Conservation (phyloP, 352 stramenopile genomes). For the Phytopythium montanum region DNA sequence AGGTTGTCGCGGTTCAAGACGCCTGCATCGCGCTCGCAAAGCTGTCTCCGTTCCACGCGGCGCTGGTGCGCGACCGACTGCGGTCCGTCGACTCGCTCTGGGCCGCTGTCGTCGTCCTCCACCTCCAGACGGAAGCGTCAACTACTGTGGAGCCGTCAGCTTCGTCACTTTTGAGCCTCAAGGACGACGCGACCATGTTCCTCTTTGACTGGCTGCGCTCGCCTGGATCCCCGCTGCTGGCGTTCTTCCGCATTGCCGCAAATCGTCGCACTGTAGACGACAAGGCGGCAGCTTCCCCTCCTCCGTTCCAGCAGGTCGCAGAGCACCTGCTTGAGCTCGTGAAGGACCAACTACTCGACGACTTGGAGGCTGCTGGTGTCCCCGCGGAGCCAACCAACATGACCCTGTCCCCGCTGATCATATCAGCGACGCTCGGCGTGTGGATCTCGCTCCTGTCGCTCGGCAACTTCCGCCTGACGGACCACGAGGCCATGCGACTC, state of each 20-base stretch:
- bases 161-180: slow-evolving; percentile 6
- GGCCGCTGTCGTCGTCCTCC: slow-evolving; percentile 16
- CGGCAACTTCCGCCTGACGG: slow-evolving; percentile 37
- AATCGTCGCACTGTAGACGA: not conserved
- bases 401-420: slow-evolving; percentile 16
- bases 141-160: not conserved
- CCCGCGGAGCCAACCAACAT: not conserved
- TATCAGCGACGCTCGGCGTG: slow-evolving; percentile 34
- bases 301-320: slow-evolving; percentile 6
- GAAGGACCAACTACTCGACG: slow-evolving; percentile 9
- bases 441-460: slow-evolving; percentile 46
- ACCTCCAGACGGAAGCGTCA: slow-evolving; percentile 10
- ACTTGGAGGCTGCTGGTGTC: slow-evolving; percentile 1
- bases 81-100: slow-evolving; percentile 16
- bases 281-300: not conserved
- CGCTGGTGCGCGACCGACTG: slow-evolving; percentile 25
- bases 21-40: slow-evolving; percentile 29
- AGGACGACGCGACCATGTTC: slow-evolving; percentile 29
- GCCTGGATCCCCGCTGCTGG: not conserved
- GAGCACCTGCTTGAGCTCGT: slow-evolving; percentile 5
- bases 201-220: slow-evolving; percentile 38
- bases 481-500: slow-evolving; percentile 42
- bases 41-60: slow-evolving; percentile 36
- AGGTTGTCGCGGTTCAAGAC: slow-evolving; percentile 13
- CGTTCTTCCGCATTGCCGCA: slow-evolving; percentile 2